Evolutionary conservation across 2,329 filamentous ascomycete species (phyloP), one percentile per base, ranked within the genome.

Genomic region (Zymoseptoria ardabiliae): DNA sequence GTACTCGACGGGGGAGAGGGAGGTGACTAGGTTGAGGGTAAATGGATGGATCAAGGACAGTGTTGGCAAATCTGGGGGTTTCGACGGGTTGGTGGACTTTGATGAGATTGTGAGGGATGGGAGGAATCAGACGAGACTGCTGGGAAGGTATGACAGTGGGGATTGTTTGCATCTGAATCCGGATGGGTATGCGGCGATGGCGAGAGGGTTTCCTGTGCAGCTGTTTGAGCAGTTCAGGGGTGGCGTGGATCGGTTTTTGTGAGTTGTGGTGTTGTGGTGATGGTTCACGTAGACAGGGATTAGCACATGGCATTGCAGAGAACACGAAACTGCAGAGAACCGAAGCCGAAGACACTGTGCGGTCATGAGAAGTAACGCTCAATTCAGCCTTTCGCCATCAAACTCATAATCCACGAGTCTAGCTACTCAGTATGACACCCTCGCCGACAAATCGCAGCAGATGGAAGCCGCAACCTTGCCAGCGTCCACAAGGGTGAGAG

Each of bases 131-230:
- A 78, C 76, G n/a, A 75, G 78, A 66, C 66, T 89, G 68, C 76
- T 75, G 21, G 68, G 70, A 11, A 67, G 77, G 60, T 86, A 79
- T 64, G 80, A 88, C 64, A 79, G 80, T 0, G 86, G 86, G 0
- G 86, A 89, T 71, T 85, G 85, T 69, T 69, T 89, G 67, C 86
- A 89, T 75, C 82, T 83, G 0, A 86, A 81, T 69, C 78, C 79
- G 0, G 74, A 69, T 2, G 85, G 84, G 0, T 89, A 86, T 69
- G 78, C 83, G 69, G 76, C 77, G 1, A 74, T 89, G 67, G 85
- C 85, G 1, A 77, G 83, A 59, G 70, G 72, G 55, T 86, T 88
- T 62, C 83, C 83, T 0, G 63, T 87, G 51, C 74, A 77, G 5
- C 68, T 86, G 2, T 84, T 88, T 66, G 70, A 72, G 48, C 51